These are phyloP conservation scores for Centaurea solstitialis DNA, from an alignment of 129 eudicot species.

Conservation along the genomic window DNA sequence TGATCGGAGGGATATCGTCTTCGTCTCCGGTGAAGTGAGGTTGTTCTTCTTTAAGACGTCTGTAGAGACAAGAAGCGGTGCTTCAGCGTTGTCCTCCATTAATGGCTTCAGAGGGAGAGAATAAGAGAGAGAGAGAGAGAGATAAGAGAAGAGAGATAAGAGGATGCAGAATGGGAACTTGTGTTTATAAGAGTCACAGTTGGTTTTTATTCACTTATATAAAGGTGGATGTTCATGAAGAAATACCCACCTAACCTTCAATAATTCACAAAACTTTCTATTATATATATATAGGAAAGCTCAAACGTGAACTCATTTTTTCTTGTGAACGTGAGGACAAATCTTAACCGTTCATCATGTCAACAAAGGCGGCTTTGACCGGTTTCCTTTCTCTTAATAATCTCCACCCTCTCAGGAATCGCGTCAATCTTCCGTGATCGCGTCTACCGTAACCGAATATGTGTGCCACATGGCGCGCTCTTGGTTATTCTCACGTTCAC, in stretches of 20 bases:
- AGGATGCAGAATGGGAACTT: background rate
- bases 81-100: slow-evolving; percentile 22
- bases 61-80: slow-evolving; percentile 31
- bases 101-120: background rate
- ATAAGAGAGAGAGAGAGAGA: background rate
- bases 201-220: background rate
- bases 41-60: background rate
- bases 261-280: background rate
- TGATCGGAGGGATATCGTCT: slow-evolving; percentile 52
- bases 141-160: background rate
- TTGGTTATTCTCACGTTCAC: too few species aligned
- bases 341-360: too few species aligned
- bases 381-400: too few species aligned
- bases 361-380: too few species aligned
- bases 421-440: too few species aligned
- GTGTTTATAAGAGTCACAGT: background rate
- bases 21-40: slow-evolving; percentile 40
- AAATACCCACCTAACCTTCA: background rate
- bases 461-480: too few species aligned
- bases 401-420: too few species aligned
- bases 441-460: too few species aligned
- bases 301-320: too few species aligned
- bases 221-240: background rate
- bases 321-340: too few species aligned
- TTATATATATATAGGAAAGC: too few species aligned